Percentiles rank a stretch among this genome's conserved stretches.
phyloP scores from a whole-genome alignment of 2,329 filamentous ascomycete genomes.

The Domatiomyces globalis region DNA sequence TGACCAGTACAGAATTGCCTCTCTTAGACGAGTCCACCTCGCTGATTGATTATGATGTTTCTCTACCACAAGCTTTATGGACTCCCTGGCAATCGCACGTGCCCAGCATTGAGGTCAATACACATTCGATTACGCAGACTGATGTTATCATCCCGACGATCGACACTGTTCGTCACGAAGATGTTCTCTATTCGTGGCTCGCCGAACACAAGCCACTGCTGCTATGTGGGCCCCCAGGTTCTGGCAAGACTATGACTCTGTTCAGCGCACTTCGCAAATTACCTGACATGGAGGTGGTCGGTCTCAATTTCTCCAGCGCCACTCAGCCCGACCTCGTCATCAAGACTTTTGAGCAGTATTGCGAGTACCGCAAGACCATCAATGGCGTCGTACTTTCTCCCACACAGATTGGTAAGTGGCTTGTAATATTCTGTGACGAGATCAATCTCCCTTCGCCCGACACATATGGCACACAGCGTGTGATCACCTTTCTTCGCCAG shows the following conservation, averaged over 20 bases:
- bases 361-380: slow-evolving; percentile 96
- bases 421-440: slow-evolving; percentile 98
- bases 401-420: slow-evolving; percentile 91
- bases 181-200: slow-evolving; percentile 98
- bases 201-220: slow-evolving; percentile 95
- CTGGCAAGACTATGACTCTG: slow-evolving; percentile 98
- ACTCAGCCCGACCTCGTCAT: slow-evolving; percentile 95
- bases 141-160: slow-evolving; percentile 97
- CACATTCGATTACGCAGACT: slow-evolving; percentile 92
- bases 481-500: slow-evolving; percentile 93
- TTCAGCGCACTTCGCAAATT: slow-evolving; percentile 95
- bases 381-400: slow-evolving; percentile 93
- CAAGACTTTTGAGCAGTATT: slow-evolving; percentile 99
- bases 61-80: slow-evolving; percentile 78
- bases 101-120: slow-evolving; percentile 89
- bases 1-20: slow-evolving; percentile 77
- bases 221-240: slow-evolving; percentile 92
- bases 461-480: slow-evolving; percentile 91
- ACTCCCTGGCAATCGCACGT: slow-evolving; percentile 88
- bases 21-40: slow-evolving; percentile 63
- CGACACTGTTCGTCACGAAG: slow-evolving; percentile 93
- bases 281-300: slow-evolving; percentile 97
- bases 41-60: slow-evolving; percentile 90
- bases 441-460: slow-evolving; percentile 98
- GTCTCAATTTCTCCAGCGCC: slow-evolving; percentile 97